Evolutionary conservation across 345 rosid genomes (phyloP), one percentile per base, ranked within the genome.

Genomic region (Trapa bicornis): DNA sequence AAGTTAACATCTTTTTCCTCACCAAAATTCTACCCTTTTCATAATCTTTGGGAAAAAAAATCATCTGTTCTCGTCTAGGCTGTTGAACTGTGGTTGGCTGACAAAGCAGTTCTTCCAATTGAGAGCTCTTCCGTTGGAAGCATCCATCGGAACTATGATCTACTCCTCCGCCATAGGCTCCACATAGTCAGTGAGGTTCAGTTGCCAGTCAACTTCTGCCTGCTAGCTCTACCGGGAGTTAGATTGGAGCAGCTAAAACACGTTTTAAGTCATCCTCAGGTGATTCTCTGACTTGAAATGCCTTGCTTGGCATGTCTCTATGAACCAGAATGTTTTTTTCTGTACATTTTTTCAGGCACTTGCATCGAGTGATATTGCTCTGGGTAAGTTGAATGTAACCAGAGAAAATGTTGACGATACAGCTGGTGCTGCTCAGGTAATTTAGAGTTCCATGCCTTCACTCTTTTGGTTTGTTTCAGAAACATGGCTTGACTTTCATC

Each of bases 211-310:
- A 73, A 82, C 65, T 66, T 82, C 74, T 83, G 89, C 65, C 85
- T 83, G 37, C 74, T 85, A 41, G 87, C 84, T 38, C 70, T 85
- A 66, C 87, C 87, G 29, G 85, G 87, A 14, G 66, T 81, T 62
- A 78, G 76, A 75, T 41, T 54, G 37, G 85, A 81, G 73, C 82
- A 85, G 38, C 63, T 85, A 67, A 81, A 69, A 70, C 81, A 85
- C 56, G 89, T 85, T 54, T 56, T 85, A 61, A 82, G 87, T 75
- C 89, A 83, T 68, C 78, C 87, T 42, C 89, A 83, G 85, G 89
- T 82, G 61, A 66, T 36, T 37, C 48, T 56, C 65, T 67, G 6
- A 67, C 62, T 64, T 5, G 22, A 32, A 33, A 16, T 53, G 1
- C 9, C 12, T 2, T 65, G 52, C 2, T 65, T 65, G 22, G 7